Evolutionary conservation across 192 early-diverging fungal species (phyloP).

Genomic region (Entomortierella beljakovae): DNA sequence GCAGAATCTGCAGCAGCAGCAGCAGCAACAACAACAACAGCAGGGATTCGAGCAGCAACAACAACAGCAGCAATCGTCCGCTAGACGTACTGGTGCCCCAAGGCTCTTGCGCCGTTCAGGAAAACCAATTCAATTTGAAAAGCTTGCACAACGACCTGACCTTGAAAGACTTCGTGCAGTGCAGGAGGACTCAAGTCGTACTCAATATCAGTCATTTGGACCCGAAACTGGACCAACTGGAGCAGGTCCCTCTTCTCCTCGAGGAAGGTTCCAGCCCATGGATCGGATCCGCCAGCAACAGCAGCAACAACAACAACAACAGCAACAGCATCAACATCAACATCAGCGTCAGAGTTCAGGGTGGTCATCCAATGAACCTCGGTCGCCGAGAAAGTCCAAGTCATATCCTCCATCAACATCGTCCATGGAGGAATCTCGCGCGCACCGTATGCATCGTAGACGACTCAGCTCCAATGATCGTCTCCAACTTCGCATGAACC

Average conservation of each 20-base stretch:
- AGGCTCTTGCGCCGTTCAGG: conserved; percentile 9
- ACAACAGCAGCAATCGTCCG: neutral
- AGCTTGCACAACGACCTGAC: conserved; percentile 3
- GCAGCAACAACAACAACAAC: conserved; percentile 10
- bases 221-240: neutral
- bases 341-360: neutral
- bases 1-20: neutral
- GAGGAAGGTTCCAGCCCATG: neutral
- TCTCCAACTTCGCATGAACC: conserved; percentile 44
- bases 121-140: conserved; percentile 23
- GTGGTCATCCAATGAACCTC: too few relatives aligned
- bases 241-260: neutral
- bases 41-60: neutral
- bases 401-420: conserved; percentile 10
- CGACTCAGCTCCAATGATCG: conserved; percentile 43
- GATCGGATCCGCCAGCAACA: neutral
- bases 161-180: conserved; percentile 10
- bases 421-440: neutral
- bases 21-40: conserved; percentile 6
- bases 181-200: conserved; percentile 15
- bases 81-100: too few relatives aligned
- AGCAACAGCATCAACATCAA: conserved; percentile 11
- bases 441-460: neutral
- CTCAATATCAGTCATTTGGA: conserved; percentile 15
- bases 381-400: conserved; percentile 28